Evolutionary conservation across 371 early-diverging fungal species (phyloP).

Genomic region (Aphelidium insulamus): DNA sequence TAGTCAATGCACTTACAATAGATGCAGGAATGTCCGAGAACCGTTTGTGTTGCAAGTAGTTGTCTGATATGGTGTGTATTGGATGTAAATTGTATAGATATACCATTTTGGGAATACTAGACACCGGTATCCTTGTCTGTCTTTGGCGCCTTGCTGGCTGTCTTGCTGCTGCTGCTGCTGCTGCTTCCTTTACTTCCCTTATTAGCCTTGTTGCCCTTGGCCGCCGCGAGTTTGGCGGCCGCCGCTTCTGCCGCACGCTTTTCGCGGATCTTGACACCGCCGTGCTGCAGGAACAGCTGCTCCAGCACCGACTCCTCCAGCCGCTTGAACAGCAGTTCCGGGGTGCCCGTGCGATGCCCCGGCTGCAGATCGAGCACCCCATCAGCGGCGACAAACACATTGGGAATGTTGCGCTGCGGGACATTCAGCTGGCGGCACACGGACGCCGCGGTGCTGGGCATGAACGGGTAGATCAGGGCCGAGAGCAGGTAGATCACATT

Average conservation of each 20-base stretch:
- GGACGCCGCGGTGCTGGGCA: constrained; percentile 63
- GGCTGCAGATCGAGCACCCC: constrained; percentile 30
- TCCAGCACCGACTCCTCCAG: constrained; percentile 65
- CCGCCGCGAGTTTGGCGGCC: constrained; percentile 10
- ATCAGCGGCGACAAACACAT: constrained; percentile 25
- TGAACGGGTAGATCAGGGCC: constrained; percentile 74
- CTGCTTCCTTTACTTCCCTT: too few species aligned
- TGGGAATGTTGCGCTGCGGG: constrained; percentile 48
- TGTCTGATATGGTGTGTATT: too few species aligned
- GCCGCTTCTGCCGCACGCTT: constrained; percentile 26
- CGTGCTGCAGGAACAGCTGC: too few species aligned
- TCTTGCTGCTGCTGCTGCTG: too few species aligned
- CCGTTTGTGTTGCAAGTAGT: too few species aligned
- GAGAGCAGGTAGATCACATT: constrained; percentile 77
- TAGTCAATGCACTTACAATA: too few species aligned
- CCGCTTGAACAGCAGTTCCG: constrained; percentile 69
- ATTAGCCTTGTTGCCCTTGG: too few species aligned
- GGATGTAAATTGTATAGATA: too few species aligned
- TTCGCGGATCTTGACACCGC: constrained; percentile 23
- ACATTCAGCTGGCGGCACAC: constrained; percentile 62
- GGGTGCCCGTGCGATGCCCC: constrained; percentile 65
- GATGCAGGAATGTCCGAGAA: too few species aligned
- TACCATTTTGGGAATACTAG: too few species aligned
- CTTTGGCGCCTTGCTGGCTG: too few species aligned
- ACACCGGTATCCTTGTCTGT: too few species aligned